Evolutionary conservation across 208 protist species (phyloP).

Genomic region (Leptomonas seymouri): DNA sequence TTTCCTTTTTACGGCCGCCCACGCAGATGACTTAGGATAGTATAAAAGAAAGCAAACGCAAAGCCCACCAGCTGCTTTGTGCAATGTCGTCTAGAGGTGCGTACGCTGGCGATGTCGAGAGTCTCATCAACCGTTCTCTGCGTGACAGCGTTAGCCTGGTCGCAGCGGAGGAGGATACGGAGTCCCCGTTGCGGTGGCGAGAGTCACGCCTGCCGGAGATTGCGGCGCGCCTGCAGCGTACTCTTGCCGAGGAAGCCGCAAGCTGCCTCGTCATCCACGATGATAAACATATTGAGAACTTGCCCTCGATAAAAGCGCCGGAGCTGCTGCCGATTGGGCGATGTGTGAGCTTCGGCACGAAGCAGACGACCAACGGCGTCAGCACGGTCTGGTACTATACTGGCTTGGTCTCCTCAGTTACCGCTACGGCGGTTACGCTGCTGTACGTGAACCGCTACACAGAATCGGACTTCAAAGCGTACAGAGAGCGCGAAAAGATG

Average conservation of each 20-base stretch:
- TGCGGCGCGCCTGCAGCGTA: background rate
- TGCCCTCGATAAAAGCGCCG: conserved; percentile 45
- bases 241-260: background rate
- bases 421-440: conserved; percentile 65
- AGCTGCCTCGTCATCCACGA: conserved; percentile 27
- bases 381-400: conserved; percentile 53
- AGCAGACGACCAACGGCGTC: conserved; percentile 44
- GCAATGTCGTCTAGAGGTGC: conserved; percentile 2
- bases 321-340: conserved; percentile 77
- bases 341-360: conserved; percentile 54
- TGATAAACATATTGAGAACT: conserved; percentile 48
- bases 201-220: background rate
- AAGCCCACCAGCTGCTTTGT: background rate
- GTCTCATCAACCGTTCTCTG: background rate
- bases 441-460: conserved; percentile 67
- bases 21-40: too few species aligned
- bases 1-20: background rate
- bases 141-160: background rate
- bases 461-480: conserved; percentile 33
- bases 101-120: background rate
- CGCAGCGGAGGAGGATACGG: background rate
- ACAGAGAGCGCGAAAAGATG: conserved; percentile 2
- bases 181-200: background rate
- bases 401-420: conserved; percentile 64
- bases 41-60: too few species aligned